phyloP scores from a whole-genome alignment of 257 asterid genomes.

The Salvia miltiorrhiza region DNA sequence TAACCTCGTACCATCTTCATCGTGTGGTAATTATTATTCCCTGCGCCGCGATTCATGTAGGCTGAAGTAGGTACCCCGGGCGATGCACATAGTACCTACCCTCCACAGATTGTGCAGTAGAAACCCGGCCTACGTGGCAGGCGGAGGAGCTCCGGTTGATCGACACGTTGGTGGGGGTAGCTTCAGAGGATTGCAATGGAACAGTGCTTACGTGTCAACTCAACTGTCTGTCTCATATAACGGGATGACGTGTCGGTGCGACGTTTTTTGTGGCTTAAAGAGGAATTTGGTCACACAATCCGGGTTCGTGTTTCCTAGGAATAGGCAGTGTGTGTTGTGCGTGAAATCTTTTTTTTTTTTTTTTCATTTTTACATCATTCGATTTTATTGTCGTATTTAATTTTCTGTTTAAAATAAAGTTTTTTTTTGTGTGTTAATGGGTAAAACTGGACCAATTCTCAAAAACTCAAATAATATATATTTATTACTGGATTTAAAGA shows the following conservation, averaged over 20 bases:
- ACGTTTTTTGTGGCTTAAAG: neutral
- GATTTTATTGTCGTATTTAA: too few species aligned
- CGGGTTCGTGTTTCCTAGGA: conserved; percentile 36
- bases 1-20: conserved; percentile 25
- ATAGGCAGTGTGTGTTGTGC: neutral
- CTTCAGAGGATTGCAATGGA: conserved; percentile 27
- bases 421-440: too few species aligned
- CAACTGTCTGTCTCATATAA: neutral
- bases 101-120: conserved; percentile 4
- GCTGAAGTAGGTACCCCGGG: conserved; percentile 12
- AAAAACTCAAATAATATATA: too few species aligned
- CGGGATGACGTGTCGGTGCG: conserved; percentile 31
- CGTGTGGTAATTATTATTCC: neutral
- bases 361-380: neutral
- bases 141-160: neutral
- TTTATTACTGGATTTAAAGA: too few species aligned
- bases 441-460: too few species aligned
- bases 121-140: conserved; percentile 16
- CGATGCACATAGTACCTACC: conserved; percentile 14
- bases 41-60: conserved; percentile 31
- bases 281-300: conserved; percentile 42
- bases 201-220: conserved; percentile 46
- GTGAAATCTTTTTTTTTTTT: neutral
- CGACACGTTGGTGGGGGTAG: conserved; percentile 29
- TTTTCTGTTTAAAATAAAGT: neutral